Evolutionary conservation across 345 rosid genomes (phyloP), one percentile per base, ranked within the genome.

Genomic region (Pistacia vera): DNA sequence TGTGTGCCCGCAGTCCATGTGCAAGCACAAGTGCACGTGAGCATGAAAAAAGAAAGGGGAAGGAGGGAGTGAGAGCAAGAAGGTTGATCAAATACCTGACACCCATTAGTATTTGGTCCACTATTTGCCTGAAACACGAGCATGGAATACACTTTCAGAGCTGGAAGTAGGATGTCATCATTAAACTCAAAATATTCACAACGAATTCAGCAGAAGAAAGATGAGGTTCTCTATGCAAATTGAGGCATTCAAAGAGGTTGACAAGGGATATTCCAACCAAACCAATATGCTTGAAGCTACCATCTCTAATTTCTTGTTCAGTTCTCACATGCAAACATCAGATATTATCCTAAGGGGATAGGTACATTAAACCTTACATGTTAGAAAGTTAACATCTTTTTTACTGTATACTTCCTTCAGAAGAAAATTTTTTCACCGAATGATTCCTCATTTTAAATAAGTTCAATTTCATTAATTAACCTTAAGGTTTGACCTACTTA

Each of bases 31-130:
- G 46, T 41, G 46, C 46, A 41, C 1, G 9, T 41, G 33, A 30
- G 33, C 33, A 2, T 30, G 46, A 41, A 12, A 74, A 2, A 70
- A 14, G 18, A 41, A 48, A 63, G 71, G 20, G 62, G 28, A 11
- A 22, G 60, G 58, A 36, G 30, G 72, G 20, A 20, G 22, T 12
- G 77, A 41, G 70, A 71, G 44, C 8, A 16, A 28, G 46, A 7
- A 22, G 44, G 63, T 14, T 18, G 41, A 33, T 36, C 72, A 66
- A 48, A 48, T 83, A 96, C 99, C 98, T 96, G 98, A 76, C 90
- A 88, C 7, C 99, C 97, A 74, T 94, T 96, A 70, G 97, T 82
- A 80, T 83, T 81, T 36, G 94, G 95, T 38, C 99, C 99, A 61
- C 98, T 93, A 66, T 96, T 92, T 52, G 98, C 97, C 99, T 93